These are phyloP conservation scores for Aspergillus tanneri DNA, from an alignment of 2,329 filamentous ascomycete genomes.

Conservation along the genomic window DNA sequence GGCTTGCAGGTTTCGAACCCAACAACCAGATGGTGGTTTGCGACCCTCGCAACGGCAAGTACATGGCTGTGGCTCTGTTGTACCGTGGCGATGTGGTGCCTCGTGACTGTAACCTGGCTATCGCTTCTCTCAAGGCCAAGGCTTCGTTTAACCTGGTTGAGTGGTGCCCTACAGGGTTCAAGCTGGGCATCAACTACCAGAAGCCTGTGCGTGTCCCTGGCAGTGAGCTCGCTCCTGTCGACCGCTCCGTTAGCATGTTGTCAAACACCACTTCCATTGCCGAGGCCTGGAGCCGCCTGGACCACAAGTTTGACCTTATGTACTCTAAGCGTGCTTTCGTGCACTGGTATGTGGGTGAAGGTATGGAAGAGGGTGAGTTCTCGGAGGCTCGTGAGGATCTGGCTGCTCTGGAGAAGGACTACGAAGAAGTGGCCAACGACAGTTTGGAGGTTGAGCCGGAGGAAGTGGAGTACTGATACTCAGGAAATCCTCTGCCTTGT, in stretches of 20 bases:
- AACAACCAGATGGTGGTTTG: constrained; percentile 71
- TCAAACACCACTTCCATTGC: constrained; percentile 67
- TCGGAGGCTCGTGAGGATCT: constrained; percentile 83
- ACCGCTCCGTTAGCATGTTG: constrained; percentile 61
- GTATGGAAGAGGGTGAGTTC: constrained; percentile 92
- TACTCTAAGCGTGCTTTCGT: constrained; percentile 68
- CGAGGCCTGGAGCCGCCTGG: constrained; percentile 63
- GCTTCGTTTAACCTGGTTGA: constrained; percentile 65
- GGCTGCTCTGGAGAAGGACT: constrained; percentile 81
- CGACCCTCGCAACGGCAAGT: constrained; percentile 65
- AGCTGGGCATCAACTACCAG: constrained; percentile 67
- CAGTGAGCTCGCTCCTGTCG: constrained; percentile 55
- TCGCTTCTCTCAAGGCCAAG: constrained; percentile 64
- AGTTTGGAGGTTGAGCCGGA: constrained; percentile 63
- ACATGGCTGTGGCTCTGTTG: constrained; percentile 66
- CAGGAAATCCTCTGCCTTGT: neutral
- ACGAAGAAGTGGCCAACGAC: constrained; percentile 79
- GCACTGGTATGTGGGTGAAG: constrained; percentile 80
- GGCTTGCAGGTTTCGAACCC: constrained; percentile 58
- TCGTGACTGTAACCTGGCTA: constrained; percentile 59
- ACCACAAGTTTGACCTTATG: constrained; percentile 70
- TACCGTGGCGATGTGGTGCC: constrained; percentile 67
- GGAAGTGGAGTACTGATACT: constrained; percentile 36
- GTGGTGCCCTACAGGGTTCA: constrained; percentile 69
- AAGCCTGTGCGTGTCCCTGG: constrained; percentile 55